Percentiles rank a stretch among this genome's conserved stretches.
Evolutionary conservation across 129 eudicot species (phyloP).

Genomic region (Lactuca saligna): DNA sequence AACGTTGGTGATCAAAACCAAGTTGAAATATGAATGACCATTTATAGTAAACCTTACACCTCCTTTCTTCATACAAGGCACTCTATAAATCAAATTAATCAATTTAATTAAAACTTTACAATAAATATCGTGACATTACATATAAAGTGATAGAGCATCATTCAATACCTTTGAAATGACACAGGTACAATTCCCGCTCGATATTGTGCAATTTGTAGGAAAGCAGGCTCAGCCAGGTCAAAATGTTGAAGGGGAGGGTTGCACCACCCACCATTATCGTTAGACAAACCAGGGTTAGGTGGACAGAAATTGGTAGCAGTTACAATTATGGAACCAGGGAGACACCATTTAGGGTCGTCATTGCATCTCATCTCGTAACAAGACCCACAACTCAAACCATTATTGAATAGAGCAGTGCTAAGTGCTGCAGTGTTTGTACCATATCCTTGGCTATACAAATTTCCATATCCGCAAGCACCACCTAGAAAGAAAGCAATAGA

Average conservation of each 20-base stretch:
- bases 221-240: slow-evolving; percentile 82
- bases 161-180: slow-evolving; percentile 57
- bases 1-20: slow-evolving; percentile 70
- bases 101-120: not conserved
- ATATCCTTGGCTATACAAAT: slow-evolving; percentile 76
- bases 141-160: not conserved
- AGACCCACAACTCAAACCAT: slow-evolving; percentile 73
- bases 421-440: slow-evolving; percentile 86
- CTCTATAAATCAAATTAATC: slow-evolving; percentile 33
- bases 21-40: slow-evolving; percentile 80
- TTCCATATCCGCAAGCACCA: slow-evolving; percentile 92
- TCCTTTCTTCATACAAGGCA: slow-evolving; percentile 70
- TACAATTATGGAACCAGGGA: slow-evolving; percentile 55
- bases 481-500: slow-evolving; percentile 37
- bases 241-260: slow-evolving; percentile 91
- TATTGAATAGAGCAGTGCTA: slow-evolving; percentile 82
- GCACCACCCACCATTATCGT: slow-evolving; percentile 91
- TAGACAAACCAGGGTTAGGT: slow-evolving; percentile 63
- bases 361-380: slow-evolving; percentile 73
- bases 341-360: slow-evolving; percentile 64
- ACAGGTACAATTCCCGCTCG: slow-evolving; percentile 86
- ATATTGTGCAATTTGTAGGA: slow-evolving; percentile 75
- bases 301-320: slow-evolving; percentile 90
- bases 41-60: slow-evolving; percentile 82
- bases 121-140: not conserved